These are phyloP conservation scores for Akanthomyces muscarius DNA, from an alignment of 2,329 filamentous ascomycete genomes.

Conservation along the genomic window DNA sequence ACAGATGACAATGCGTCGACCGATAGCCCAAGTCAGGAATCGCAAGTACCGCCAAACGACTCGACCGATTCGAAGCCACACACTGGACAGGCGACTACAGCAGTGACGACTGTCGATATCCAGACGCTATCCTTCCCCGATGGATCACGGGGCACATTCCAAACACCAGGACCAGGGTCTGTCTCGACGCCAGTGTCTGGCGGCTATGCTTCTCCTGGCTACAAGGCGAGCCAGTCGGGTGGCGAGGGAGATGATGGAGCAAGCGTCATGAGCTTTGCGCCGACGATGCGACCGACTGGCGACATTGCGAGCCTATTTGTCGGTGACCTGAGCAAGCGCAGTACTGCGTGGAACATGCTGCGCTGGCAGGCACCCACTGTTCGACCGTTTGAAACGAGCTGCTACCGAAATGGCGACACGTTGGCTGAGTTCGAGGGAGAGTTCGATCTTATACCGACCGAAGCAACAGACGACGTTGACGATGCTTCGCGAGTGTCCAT, in stretches of 20 bases:
- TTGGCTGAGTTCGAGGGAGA: constrained; percentile 69
- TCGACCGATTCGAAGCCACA: constrained; percentile 38
- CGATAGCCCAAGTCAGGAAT: constrained; percentile 48
- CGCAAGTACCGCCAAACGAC: constrained; percentile 41
- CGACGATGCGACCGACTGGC: constrained; percentile 57
- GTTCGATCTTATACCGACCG: constrained; percentile 69
- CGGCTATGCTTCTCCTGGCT: constrained; percentile 38
- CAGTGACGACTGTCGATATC: constrained; percentile 75
- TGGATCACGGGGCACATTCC: constrained; percentile 61
- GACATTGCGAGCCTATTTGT: constrained; percentile 81
- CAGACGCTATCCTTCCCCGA: constrained; percentile 72
- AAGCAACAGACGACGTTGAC: constrained; percentile 35
- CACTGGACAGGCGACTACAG: constrained; percentile 73
- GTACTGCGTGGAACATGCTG: constrained; percentile 64
- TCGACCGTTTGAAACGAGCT: constrained; percentile 56
- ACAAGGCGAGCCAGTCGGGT: constrained; percentile 28
- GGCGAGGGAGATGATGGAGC: constrained; percentile 58
- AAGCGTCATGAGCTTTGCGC: constrained; percentile 64
- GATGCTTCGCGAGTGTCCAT: constrained; percentile 60
- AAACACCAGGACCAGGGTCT: constrained; percentile 35
- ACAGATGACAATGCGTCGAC: constrained; percentile 31
- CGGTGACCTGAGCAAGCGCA: constrained; percentile 63
- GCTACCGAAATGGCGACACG: constrained; percentile 42
- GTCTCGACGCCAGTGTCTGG: constrained; percentile 37
- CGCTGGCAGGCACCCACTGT: constrained; percentile 57